Percentiles rank a stretch among this genome's conserved stretches.
phyloP scores from a whole-genome alignment of 2,329 filamentous ascomycete species.

The Claviceps sp. region DNA sequence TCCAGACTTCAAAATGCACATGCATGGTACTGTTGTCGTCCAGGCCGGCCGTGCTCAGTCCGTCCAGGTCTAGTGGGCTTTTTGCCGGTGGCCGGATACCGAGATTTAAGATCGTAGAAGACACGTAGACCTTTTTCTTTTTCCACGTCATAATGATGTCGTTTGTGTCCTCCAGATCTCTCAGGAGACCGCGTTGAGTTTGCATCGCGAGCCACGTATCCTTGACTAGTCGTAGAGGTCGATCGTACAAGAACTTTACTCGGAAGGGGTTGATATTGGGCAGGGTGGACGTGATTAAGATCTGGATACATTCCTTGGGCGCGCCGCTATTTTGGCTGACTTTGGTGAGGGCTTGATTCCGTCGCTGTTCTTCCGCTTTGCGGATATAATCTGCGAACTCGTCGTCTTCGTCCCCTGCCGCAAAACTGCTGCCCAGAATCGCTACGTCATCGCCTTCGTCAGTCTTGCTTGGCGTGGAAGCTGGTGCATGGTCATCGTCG shows the following conservation, averaged over 20 bases:
- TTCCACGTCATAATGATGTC: conserved; percentile 70
- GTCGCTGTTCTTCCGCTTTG: conserved; percentile 23
- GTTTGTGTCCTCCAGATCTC: conserved; percentile 29
- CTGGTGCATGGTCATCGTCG: conserved; percentile 8
- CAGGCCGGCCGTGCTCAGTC: conserved; percentile 28
- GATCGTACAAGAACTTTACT: conserved; percentile 52
- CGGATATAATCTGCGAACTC: conserved; percentile 33
- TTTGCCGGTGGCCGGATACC: conserved; percentile 37
- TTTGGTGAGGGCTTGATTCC: conserved; percentile 12
- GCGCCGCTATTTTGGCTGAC: conserved; percentile 7
- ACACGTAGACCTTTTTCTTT: conserved; percentile 56
- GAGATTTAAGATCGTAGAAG: conserved; percentile 58
- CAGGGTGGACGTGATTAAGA: conserved; percentile 49
- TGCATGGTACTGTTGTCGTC: conserved; percentile 33
- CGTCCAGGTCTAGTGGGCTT: conserved; percentile 28
- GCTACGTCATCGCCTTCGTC: conserved; percentile 12
- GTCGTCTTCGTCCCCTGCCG: conserved; percentile 22
- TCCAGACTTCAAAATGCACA: conserved; percentile 70
- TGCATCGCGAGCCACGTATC: conserved; percentile 57
- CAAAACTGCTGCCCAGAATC: conserved; percentile 12
- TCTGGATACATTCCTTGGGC: conserved; percentile 15
- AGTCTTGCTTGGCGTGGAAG: conserved; percentile 5
- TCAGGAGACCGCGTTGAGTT: conserved; percentile 22
- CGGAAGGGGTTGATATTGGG: conserved; percentile 41
- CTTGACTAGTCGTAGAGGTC: conserved; percentile 53